Evolutionary conservation across 345 rosid species (phyloP), one percentile per base, ranked within the genome.

Genomic region (Lepidium aucheri): DNA sequence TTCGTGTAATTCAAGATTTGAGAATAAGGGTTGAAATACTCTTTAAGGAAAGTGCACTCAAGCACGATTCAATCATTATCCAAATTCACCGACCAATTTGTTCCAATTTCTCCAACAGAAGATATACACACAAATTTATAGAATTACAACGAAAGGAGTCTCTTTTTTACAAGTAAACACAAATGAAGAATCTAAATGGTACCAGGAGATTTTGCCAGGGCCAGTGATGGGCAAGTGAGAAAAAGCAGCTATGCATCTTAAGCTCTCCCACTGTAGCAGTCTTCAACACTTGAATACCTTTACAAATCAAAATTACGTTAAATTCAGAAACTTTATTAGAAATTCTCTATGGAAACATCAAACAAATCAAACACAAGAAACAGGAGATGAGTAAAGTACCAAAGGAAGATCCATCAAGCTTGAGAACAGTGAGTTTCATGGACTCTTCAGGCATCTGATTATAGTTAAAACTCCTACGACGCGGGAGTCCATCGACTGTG

Each of bases 141-240:
- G 7, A 28, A 28, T 28, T 1, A 6, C 7, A 28, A 28, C 7
- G 32, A 28, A 28, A 28, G 7, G 7, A 28, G 32, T 28, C 32
- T n/a, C n/a, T 28, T 5, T 28, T 28, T 28, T 24, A 3, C n/a
- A 26, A 26, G 6, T 26, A 3, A 53, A 59, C 15, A 34, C 42
- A 16, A 35, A 38, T 17, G n/a, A 66, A 50, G 32, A 26, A 53
- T 20, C 3, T 3, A 8, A 55, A 50, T 14, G 0, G 4, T 80
- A 87, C 98, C 98, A 93, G 22, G 97, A 90, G 79, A 90, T 80
- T 64, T 84, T 82, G 46, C 80, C 85, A 0, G 86, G 84, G 32
- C 88, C 91, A 44, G 77, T 70, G 74, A 53, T 59, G 0, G 84
- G 90, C 75, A 85, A 70, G 76, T 84, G 78, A 74, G 83, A 30